These are phyloP conservation scores for Sabuloglossum arenarium DNA, from an alignment of 495 filamentous ascomycete genomes.

Conservation along the genomic window DNA sequence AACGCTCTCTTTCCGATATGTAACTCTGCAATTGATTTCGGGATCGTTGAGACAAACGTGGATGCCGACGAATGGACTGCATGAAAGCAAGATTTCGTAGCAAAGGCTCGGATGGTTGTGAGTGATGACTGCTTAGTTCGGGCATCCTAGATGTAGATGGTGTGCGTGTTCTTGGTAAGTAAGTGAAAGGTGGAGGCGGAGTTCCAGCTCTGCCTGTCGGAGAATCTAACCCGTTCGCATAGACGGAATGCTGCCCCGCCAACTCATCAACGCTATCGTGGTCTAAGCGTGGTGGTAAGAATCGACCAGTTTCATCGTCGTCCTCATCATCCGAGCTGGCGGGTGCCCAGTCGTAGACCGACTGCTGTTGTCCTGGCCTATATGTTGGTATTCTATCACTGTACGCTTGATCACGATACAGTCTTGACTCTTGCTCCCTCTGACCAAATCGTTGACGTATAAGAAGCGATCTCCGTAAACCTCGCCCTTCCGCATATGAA, in stretches of 20 bases:
- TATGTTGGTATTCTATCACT: conserved; percentile 1
- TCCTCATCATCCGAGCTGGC: conserved; percentile 2
- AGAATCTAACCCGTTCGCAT: background rate
- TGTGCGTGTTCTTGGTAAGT: background rate
- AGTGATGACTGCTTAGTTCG: background rate
- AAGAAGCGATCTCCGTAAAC: background rate
- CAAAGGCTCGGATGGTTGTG: background rate
- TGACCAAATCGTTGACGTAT: background rate
- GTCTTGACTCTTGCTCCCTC: conserved; percentile 2
- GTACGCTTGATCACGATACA: background rate
- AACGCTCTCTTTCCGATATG: conserved; percentile 4
- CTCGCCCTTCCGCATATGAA: background rate
- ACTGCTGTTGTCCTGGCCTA: conserved; percentile 3
- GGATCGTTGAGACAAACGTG: conserved; percentile 3
- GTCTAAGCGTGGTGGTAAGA: background rate
- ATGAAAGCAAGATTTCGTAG: conserved; percentile 3
- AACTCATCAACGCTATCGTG: conserved; percentile 1
- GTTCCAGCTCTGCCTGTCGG: background rate
- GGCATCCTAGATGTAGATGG: background rate
- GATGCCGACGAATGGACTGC: conserved; percentile 6
- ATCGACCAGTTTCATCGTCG: background rate
- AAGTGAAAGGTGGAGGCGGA: background rate
- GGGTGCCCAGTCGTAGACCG: conserved; percentile 4
- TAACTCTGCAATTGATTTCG: conserved; percentile 4
- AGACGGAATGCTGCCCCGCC: background rate